Base-by-base conservation (phyloP, 208 protist genomes). In the Leishmania aethiopica region DNA sequence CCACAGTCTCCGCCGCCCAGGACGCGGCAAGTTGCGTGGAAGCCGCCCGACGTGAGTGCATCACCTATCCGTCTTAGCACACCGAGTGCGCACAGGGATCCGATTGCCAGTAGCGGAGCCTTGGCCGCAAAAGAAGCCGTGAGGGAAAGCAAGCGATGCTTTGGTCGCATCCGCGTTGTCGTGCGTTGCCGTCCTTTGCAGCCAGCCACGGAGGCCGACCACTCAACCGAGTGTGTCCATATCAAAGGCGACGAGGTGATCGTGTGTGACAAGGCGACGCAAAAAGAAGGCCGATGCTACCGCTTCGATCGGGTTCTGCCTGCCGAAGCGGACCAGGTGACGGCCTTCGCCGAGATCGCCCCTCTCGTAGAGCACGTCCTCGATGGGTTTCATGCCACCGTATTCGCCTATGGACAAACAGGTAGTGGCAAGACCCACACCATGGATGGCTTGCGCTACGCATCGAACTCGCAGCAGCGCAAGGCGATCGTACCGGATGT, bases 401-500 rank as follows among this genome's bases (percentile, higher is more conserved):
- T 98, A 0, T 97, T 98, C 75, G 93, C 93, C 49, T 98, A 98
- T 60, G 96, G 96, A 3, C 94, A 98, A 81, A 98, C 96, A 2
- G 94, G 94, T n/a, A 96, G 93, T 71, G 96, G 96, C 32, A 98
- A 98, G 82, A 98, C 94, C 19, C 89, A 91, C 86, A 98, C 96
- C 28, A 96, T 98, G 88, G 94, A 97, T 51, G 96, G 96, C 5
- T 75, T 97, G 17, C 79, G 87, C 2, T 95, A 95, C 75, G 57
- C 77, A 57, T 45, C 69, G n/a, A 40, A 25, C 60, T 67, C 47
- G 49, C 13, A 66, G 71, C 73, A 74, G 19, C 73, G 79, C 13
- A 73, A 57, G 77, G 77, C n/a, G 35, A 66, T 81, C 62, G 64
- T 81, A 42, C 75, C 85, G 32, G 86, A 87, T 62, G 15, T 77